Percentiles rank a stretch among this genome's conserved stretches.
phyloP scores from a whole-genome alignment of 306 rosid genomes.

The Ammopiptanthus mongolicus region DNA sequence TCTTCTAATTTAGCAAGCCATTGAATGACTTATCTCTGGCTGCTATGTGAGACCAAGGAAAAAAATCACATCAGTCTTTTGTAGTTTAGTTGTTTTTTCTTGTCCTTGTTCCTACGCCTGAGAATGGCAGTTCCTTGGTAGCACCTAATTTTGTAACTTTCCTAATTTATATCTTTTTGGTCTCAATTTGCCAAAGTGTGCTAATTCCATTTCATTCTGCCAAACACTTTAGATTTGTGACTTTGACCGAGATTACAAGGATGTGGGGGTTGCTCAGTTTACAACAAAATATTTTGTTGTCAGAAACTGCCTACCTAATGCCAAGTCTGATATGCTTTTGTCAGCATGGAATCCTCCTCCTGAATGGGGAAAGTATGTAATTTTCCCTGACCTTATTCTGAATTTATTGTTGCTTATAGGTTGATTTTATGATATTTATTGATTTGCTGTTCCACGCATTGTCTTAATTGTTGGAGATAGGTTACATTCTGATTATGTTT shows the following conservation, averaged over 20 bases:
- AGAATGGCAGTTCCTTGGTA: slow-evolving; percentile 10
- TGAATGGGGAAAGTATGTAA: slow-evolving; percentile 91
- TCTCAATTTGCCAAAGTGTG: slow-evolving; percentile 18
- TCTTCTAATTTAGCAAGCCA: neutral
- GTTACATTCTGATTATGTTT: neutral
- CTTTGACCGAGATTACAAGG: slow-evolving; percentile 98
- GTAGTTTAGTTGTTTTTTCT: slow-evolving; percentile 18
- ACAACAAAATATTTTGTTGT: slow-evolving; percentile 90
- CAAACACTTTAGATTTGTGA: slow-evolving; percentile 61
- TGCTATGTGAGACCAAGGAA: neutral
- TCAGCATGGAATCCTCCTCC: slow-evolving; percentile 95
- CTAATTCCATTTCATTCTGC: slow-evolving; percentile 31
- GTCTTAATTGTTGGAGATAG: slow-evolving; percentile 6
- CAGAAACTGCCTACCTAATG: slow-evolving; percentile 84
- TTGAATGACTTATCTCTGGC: neutral
- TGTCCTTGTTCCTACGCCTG: slow-evolving; percentile 8
- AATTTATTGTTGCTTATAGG: slow-evolving; percentile 25
- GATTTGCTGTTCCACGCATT: neutral
- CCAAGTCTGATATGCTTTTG: slow-evolving; percentile 94
- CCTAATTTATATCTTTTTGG: neutral
- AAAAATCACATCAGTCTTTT: neutral
- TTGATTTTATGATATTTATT: slow-evolving; percentile 15
- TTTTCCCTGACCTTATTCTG: slow-evolving; percentile 19
- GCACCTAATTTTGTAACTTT: slow-evolving; percentile 10
- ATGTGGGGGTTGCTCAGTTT: slow-evolving; percentile 88